A percentile compares a stretch with the other conserved stretches of the same genome.
These are phyloP conservation scores for Vickermania spadyakhi DNA, from an alignment of 208 protist genomes.

Conservation along the genomic window DNA sequence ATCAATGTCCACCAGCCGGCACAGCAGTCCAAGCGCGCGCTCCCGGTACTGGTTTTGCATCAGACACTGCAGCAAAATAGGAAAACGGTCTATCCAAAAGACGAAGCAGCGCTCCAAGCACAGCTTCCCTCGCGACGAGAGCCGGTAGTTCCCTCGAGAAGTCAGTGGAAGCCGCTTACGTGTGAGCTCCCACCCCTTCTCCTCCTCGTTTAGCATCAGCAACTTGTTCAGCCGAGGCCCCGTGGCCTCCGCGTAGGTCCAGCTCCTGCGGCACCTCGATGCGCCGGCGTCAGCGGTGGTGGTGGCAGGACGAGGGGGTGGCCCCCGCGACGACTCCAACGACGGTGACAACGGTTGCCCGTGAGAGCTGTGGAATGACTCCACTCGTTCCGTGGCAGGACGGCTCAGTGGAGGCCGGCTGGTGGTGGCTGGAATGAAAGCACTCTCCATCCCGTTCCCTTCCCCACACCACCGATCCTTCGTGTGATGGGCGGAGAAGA, in stretches of 20 bases:
- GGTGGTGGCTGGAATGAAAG: background rate
- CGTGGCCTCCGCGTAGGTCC: background rate
- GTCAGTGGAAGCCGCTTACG: background rate
- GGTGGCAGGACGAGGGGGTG: background rate
- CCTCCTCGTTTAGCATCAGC: background rate
- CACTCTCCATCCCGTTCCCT: background rate
- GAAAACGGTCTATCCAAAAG: conserved; percentile 29
- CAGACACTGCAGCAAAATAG: conserved; percentile 69
- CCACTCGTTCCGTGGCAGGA: background rate
- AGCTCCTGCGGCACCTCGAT: too few species aligned
- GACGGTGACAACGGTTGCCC: background rate
- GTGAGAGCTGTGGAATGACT: too few species aligned
- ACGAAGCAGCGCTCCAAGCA: background rate
- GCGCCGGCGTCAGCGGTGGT: background rate
- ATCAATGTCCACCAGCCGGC: conserved; percentile 73
- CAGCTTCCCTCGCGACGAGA: background rate
- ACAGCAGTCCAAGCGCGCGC: conserved; percentile 59
- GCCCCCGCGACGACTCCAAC: background rate
- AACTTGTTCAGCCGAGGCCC: background rate
- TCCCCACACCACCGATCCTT: too few species aligned
- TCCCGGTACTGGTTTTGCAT: conserved; percentile 68
- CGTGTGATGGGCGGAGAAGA: background rate
- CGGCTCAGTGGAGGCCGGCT: background rate
- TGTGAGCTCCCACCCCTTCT: background rate
- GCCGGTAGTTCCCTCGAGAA: background rate